phyloP scores from a whole-genome alignment of 768 basidiomycete species.

The Phaeotremella skinneri region DNA sequence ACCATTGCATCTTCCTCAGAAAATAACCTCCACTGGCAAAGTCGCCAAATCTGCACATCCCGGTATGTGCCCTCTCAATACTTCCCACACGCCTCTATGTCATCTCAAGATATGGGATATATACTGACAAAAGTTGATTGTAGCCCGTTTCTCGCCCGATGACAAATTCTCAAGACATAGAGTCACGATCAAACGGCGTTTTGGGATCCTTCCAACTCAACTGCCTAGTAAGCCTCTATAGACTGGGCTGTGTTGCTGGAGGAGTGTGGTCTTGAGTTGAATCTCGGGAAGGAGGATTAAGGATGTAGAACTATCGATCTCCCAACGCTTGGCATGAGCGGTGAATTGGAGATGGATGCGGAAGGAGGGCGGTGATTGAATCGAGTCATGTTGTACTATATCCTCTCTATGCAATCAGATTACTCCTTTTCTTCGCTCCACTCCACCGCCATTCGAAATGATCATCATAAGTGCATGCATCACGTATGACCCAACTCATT shows the following conservation, averaged over 20 bases:
- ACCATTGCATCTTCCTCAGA: constrained; percentile 57
- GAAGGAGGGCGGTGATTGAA: too few species aligned
- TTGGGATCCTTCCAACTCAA: constrained; percentile 83
- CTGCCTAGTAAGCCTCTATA: constrained; percentile 83
- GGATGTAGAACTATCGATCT: too few species aligned
- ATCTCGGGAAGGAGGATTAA: not conserved
- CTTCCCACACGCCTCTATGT: not conserved
- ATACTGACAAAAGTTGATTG: not conserved
- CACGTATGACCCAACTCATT: constrained; percentile 38
- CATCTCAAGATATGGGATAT: not conserved
- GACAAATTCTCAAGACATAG: constrained; percentile 99
- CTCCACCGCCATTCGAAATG: not conserved
- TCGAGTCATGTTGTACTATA: constrained; percentile 7
- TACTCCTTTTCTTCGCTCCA: too few species aligned
- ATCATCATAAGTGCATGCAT: not conserved
- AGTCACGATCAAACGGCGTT: constrained; percentile 93
- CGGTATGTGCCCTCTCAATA: constrained; percentile 58
- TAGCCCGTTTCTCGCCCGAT: constrained; percentile 97
- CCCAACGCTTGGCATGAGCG: not conserved
- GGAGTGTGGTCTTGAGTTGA: not conserved
- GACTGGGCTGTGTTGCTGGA: constrained; percentile 24
- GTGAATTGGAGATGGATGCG: not conserved
- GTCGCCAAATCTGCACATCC: constrained; percentile 96
- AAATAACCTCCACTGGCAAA: constrained; percentile 74
- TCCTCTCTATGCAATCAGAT: not conserved